phyloP scores from a whole-genome alignment of 2,329 filamentous ascomycete genomes.

The Cladophialophora chaetospira region DNA sequence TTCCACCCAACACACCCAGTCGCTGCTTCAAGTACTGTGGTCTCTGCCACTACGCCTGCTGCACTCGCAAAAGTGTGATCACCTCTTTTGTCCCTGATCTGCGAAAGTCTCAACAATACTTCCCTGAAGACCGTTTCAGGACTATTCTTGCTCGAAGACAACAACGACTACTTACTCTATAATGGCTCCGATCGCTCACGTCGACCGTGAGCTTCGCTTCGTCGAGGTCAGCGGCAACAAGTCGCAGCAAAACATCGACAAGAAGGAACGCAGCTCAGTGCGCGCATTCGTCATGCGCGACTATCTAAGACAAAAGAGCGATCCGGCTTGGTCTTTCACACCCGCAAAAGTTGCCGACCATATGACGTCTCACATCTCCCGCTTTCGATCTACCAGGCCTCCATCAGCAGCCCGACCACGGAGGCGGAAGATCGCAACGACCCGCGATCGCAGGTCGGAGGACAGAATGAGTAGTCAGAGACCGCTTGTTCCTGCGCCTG shows the following conservation, averaged over 20 bases:
- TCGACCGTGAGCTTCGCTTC: constrained; percentile 19
- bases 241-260: constrained; percentile 3
- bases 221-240: constrained; percentile 13
- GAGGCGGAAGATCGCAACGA: constrained; percentile 1
- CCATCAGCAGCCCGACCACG: neutral
- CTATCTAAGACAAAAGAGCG: constrained; percentile 21
- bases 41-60: neutral
- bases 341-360: constrained; percentile 14
- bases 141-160: neutral
- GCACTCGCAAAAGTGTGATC: neutral
- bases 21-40: neutral
- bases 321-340: constrained; percentile 19
- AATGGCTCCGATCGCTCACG: neutral
- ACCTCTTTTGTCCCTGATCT: neutral
- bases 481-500: constrained; percentile 5
- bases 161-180: neutral
- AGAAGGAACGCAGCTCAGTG: constrained; percentile 15
- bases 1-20: neutral
- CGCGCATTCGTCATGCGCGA: constrained; percentile 22
- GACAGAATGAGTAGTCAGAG: neutral
- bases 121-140: neutral
- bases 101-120: neutral
- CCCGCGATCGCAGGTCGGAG: neutral
- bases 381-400: constrained; percentile 16
- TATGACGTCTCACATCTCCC: constrained; percentile 19